Evolutionary conservation across 2,329 filamentous ascomycete species (phyloP).

Genomic region (Aspergillus floridensis): DNA sequence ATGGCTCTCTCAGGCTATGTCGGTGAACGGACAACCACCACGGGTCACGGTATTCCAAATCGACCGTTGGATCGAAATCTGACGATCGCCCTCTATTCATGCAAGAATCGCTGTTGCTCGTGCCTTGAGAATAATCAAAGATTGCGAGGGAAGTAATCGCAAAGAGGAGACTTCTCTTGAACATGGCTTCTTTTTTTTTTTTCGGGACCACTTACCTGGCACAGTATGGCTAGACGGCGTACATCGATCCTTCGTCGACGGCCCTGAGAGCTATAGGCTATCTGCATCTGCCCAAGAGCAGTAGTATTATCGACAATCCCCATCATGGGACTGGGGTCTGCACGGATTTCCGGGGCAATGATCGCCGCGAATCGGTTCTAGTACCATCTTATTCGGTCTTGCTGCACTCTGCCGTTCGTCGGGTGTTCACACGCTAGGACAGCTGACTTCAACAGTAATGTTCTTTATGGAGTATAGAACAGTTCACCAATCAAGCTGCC

Average conservation of each 20-base stretch:
- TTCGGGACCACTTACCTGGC: constrained; percentile 14
- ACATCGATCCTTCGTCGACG: constrained; percentile 15
- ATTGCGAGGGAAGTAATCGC: constrained; percentile 11
- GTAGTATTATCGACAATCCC: constrained; percentile 28
- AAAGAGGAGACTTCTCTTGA: constrained; percentile 19
- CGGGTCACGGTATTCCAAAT: constrained; percentile 9
- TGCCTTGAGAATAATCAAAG: constrained; percentile 22
- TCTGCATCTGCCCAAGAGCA: constrained; percentile 26
- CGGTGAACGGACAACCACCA: constrained; percentile 28
- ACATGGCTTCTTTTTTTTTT: constrained; percentile 15
- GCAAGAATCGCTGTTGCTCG: constrained; percentile 22
- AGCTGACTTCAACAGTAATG: constrained; percentile 30
- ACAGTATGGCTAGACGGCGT: constrained; percentile 7
- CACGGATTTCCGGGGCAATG: constrained; percentile 30
- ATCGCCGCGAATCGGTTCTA: constrained; percentile 35
- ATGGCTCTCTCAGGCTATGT: constrained; percentile 20
- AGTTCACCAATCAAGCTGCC: constrained; percentile 13
- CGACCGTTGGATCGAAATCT: constrained; percentile 24
- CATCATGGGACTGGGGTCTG: constrained; percentile 36
- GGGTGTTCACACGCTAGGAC: constrained; percentile 32
- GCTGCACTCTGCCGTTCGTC: constrained; percentile 33
- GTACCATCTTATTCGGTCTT: constrained; percentile 36
- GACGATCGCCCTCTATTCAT: constrained; percentile 30
- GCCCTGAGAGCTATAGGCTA: constrained; percentile 22
- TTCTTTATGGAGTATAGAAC: constrained; percentile 26